A percentile compares a stretch with the other conserved stretches of the same genome.
Conservation (phyloP, 495 filamentous ascomycete species). For the Hypoxylon cercidicola region DNA sequence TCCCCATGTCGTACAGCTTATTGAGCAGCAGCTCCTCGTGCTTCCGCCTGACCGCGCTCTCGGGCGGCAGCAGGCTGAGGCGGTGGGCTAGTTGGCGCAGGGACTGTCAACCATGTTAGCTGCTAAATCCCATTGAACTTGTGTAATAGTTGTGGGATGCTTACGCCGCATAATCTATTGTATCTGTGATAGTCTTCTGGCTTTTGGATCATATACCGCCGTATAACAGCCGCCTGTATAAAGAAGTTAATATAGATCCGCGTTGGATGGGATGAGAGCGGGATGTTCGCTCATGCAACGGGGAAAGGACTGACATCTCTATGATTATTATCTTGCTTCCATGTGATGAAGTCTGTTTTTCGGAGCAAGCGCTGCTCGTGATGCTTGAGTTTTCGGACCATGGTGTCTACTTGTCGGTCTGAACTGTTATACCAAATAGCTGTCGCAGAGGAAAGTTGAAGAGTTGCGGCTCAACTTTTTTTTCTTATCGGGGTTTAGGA, state of each 20-base stretch:
- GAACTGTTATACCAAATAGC: neutral
- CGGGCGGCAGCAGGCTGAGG: conserved; percentile 79
- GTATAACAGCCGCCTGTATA: conserved; percentile 68
- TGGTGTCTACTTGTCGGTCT: conserved; percentile 44
- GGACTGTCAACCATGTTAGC: conserved; percentile 55
- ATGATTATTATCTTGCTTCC: conserved; percentile 87
- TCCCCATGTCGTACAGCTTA: conserved; percentile 91
- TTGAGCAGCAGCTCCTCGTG: conserved; percentile 85
- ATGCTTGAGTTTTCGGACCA: conserved; percentile 93
- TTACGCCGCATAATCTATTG: conserved; percentile 81
- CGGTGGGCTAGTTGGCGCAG: conserved; percentile 89
- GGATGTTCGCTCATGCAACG: neutral
- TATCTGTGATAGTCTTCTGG: conserved; percentile 88
- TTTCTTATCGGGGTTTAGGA: conserved; percentile 25
- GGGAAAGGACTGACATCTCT: conserved; percentile 61
- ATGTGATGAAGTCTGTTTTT: conserved; percentile 96
- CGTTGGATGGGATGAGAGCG: neutral
- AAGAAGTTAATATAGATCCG: conserved; percentile 1
- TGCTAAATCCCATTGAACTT: neutral
- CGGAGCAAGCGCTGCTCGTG: conserved; percentile 83
- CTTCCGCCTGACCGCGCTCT: conserved; percentile 78
- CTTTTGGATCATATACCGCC: conserved; percentile 89
- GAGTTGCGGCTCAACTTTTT: conserved; percentile 34
- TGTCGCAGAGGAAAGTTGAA: conserved; percentile 8
- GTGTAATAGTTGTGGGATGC: conserved; percentile 29